These are phyloP conservation scores for Metschnikowia reukaufii DNA, from an alignment of 805 yeast species.

Conservation along the genomic window DNA sequence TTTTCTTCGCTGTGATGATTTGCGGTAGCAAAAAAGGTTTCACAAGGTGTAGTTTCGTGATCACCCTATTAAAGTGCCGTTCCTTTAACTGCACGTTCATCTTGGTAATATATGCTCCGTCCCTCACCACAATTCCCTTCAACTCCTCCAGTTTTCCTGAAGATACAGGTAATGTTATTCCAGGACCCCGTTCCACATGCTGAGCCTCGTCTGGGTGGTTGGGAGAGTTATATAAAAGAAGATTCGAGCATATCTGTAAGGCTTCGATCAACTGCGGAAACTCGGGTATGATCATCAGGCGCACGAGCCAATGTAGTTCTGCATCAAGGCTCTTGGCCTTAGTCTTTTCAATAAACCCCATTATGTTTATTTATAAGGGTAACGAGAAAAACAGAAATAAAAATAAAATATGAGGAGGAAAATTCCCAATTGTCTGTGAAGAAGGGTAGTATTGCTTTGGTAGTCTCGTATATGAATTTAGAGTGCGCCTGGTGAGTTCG, in stretches of 20 bases:
- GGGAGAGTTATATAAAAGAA: slow-evolving; percentile 38
- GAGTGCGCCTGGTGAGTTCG: not conserved
- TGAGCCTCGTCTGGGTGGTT: slow-evolving; percentile 30
- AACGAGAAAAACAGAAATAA: no score
- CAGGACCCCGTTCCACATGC: slow-evolving; percentile 35
- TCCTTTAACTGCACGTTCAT: slow-evolving; percentile 46
- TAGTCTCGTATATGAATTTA: not conserved
- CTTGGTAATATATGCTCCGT: slow-evolving; percentile 52
- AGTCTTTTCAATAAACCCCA: slow-evolving; percentile 6
- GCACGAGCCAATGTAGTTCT: slow-evolving; percentile 23
- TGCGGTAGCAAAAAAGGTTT: slow-evolving; percentile 43
- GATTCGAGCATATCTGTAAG: slow-evolving; percentile 37
- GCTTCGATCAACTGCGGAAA: slow-evolving; percentile 32
- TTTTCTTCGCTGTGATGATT: slow-evolving; percentile 45
- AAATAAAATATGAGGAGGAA: no score
- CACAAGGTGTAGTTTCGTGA: slow-evolving; percentile 29
- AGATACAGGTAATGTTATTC: slow-evolving; percentile 56
- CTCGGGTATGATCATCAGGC: slow-evolving; percentile 18
- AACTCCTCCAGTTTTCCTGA: slow-evolving; percentile 54
- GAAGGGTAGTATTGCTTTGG: no score
- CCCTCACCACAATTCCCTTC: slow-evolving; percentile 61
- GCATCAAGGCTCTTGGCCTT: slow-evolving; percentile 17
- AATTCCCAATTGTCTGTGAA: no score
- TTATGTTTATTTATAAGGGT: no score
- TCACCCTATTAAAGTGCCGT: slow-evolving; percentile 36